Evolutionary conservation across 495 filamentous ascomycete species (phyloP), one percentile per base, ranked within the genome.

Genomic region (Xylaria cubensis): DNA sequence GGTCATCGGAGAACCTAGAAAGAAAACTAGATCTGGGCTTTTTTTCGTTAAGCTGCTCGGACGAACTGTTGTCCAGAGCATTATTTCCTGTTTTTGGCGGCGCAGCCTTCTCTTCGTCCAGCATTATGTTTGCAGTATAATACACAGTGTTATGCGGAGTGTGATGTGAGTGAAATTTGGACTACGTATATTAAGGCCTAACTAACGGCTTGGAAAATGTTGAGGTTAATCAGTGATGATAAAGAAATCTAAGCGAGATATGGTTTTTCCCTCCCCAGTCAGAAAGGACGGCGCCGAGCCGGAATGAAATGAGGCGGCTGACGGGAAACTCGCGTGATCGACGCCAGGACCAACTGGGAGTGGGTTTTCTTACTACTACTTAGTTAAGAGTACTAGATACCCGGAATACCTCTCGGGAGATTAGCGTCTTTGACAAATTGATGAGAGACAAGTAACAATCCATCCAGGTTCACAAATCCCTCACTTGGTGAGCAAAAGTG

Each of bases 1-100:
- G 63, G 17, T 84, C 78, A 0, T 76, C 78, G 0, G 71, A 74
- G 48, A 86, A 70, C 41, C 78, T 80, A 4, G 62, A 21, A 41
- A 61, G 21, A 79, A 84, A 79, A 75, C 78, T 53, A 77, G 80
- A 64, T 12, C 51, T 53, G 19, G 56, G 46, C 26, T 39, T 10
- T 8, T 15, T 44, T 39, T 44, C 48, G 24, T 46, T 19, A 1
- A 63, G 61, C 15, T 67, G 67, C 24, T 71, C 73, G 4, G 62
- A 34, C 19, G 70, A 72, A 56, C 53, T 67, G 39, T 67, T 72
- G 36, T 39, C 59, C 19, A 24, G 36, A 6, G 56, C 29, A 61
- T 53, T 59, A 17, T 56, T 15, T 29, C 64, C 39, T 50, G 61
- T 48, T 29, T 21, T 19, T 4, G 73, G 51, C 53, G 50, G 62